phyloP scores from a whole-genome alignment of 805 yeast genomes.

The Brettanomyces custersianus region DNA sequence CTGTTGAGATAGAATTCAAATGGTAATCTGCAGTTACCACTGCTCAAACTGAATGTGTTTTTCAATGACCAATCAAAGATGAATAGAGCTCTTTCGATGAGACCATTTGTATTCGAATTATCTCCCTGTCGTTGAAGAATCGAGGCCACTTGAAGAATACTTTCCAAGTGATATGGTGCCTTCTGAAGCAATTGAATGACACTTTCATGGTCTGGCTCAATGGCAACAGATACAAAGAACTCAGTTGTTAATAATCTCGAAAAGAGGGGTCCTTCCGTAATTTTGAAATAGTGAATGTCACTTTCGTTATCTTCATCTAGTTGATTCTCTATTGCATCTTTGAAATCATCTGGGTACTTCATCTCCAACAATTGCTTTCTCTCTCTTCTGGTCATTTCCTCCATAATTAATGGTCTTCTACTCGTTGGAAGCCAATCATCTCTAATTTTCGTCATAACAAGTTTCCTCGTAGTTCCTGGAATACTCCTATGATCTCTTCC shows the following conservation, averaged over 20 bases:
- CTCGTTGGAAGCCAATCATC: constrained; percentile 76
- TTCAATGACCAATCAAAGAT: constrained; percentile 70
- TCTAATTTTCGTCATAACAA: constrained; percentile 60
- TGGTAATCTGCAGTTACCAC: constrained; percentile 60
- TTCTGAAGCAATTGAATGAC: constrained; percentile 48
- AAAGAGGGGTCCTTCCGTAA: constrained; percentile 26
- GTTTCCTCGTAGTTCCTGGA: constrained; percentile 66
- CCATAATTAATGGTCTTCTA: constrained; percentile 50
- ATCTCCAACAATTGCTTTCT: constrained; percentile 27
- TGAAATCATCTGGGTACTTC: constrained; percentile 34
- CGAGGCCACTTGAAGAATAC: constrained; percentile 70
- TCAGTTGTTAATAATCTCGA: constrained; percentile 31
- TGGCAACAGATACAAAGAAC: constrained; percentile 49
- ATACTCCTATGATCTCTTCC: constrained; percentile 65
- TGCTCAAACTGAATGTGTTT: constrained; percentile 46
- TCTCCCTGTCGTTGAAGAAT: constrained; percentile 73
- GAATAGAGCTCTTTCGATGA: constrained; percentile 69
- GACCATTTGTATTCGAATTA: constrained; percentile 59
- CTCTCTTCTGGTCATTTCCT: constrained; percentile 22
- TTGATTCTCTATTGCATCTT: constrained; percentile 37
- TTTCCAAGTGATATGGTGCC: constrained; percentile 68
- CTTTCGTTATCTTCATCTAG: constrained; percentile 26
- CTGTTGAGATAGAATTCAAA: constrained; percentile 69
- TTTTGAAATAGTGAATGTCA: constrained; percentile 51
- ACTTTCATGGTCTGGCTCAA: constrained; percentile 75